A percentile compares a stretch with the other conserved stretches of the same genome.
Conservation (phyloP, 1,284 basidiomycete species). For the Austroboletus novae-zelandiae region DNA sequence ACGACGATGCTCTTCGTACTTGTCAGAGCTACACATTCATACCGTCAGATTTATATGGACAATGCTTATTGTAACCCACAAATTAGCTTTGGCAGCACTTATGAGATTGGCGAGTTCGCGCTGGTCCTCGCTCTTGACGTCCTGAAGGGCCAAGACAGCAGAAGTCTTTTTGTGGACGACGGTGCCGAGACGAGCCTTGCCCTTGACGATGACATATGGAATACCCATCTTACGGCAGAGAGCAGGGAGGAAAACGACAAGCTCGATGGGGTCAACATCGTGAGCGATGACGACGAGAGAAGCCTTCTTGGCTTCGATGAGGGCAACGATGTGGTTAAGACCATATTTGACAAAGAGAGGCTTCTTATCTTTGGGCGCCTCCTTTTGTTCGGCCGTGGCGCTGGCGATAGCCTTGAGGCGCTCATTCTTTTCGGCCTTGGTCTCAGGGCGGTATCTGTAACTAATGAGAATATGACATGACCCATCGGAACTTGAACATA, state of each 20-base stretch:
- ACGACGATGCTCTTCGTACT: slow-evolving; percentile 89
- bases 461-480: background rate
- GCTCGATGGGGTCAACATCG: slow-evolving; percentile 98
- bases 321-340: slow-evolving; percentile 94
- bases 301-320: slow-evolving; percentile 98
- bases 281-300: slow-evolving; percentile 95
- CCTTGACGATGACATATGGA: slow-evolving; percentile 97
- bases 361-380: slow-evolving; percentile 84
- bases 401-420: slow-evolving; percentile 81
- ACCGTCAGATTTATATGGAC: slow-evolving; percentile 1
- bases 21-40: slow-evolving; percentile 70
- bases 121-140: slow-evolving; percentile 93
- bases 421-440: slow-evolving; percentile 97
- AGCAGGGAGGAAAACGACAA: slow-evolving; percentile 97
- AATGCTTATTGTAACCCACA: slow-evolving; percentile 47
- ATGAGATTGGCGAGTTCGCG: slow-evolving; percentile 92
- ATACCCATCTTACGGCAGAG: slow-evolving; percentile 99
- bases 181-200: slow-evolving; percentile 95
- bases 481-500: slow-evolving; percentile 33
- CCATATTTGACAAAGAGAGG: slow-evolving; percentile 96
- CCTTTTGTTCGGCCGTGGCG: slow-evolving; percentile 77
- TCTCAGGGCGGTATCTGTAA: slow-evolving; percentile 75
- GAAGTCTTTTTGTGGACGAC: slow-evolving; percentile 99
- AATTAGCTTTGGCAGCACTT: slow-evolving; percentile 96
- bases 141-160: slow-evolving; percentile 87